Conservation (phyloP, 805 yeast species). For the Sporopachydermia quercuum region DNA sequence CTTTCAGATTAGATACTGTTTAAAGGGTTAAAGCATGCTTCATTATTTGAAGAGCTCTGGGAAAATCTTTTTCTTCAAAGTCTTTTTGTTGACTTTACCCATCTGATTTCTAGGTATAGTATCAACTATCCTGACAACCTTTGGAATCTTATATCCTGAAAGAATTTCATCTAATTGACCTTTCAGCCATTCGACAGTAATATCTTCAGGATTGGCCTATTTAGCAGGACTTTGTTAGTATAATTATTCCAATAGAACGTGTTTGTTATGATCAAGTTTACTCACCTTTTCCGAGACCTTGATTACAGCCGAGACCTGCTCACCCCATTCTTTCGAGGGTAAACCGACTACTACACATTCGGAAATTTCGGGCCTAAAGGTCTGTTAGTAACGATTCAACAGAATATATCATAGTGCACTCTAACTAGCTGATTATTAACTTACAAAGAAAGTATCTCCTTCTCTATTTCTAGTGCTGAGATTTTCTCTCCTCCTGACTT, state of each 20-base stretch:
- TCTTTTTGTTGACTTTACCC: conserved; percentile 22
- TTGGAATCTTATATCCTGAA: conserved; percentile 19
- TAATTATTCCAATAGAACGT: not conserved
- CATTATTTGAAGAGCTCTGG: not conserved
- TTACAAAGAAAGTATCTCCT: conserved; percentile 17
- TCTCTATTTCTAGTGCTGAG: conserved; percentile 20
- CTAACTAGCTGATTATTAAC: no score
- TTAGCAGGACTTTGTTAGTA: no score
- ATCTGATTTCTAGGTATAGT: conserved; percentile 19
- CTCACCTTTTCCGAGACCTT: conserved; percentile 4
- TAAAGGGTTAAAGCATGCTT: no score
- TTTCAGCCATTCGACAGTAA: conserved; percentile 11
- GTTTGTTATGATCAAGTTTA: not conserved
- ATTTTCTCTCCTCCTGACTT: conserved; percentile 21
- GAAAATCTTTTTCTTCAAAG: conserved; percentile 10
- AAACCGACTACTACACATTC: conserved; percentile 20
- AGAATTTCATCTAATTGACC: conserved; percentile 11
- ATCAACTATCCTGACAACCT: conserved; percentile 14
- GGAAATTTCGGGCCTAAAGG: conserved; percentile 9
- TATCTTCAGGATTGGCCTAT: conserved; percentile 7
- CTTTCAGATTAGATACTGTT: no score
- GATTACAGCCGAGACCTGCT: conserved; percentile 16
- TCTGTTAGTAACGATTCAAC: not conserved
- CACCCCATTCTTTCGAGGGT: conserved; percentile 19
- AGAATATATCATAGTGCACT: no score